Evolutionary conservation across 148 eudicot genomes (phyloP), one percentile per base, ranked within the genome.

Genomic region (Vaccinium vitisidaea): DNA sequence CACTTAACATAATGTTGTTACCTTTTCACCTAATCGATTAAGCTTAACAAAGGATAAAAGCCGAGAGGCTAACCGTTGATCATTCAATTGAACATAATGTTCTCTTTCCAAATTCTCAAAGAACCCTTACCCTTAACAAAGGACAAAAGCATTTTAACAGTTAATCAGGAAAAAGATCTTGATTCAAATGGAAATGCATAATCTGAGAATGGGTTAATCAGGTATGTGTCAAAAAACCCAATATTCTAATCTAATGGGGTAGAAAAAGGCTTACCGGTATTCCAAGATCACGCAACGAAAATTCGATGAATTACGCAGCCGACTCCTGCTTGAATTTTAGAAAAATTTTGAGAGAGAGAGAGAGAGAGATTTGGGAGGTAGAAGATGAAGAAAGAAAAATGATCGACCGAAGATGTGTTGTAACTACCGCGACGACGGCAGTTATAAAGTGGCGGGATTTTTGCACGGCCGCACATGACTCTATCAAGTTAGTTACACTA

Each of bases 221-320:
- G 6, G 6, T 5, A 43, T 0, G 6, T 0, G 48, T 11, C 10
- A 23, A 56, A 19, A 59, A 19, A 39, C 0, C n/a, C 5, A 80
- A 21, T 12, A 79, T 2, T 25, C 10, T 3, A 79, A 23, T n/a
- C n/a, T n/a, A n/a, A n/a, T n/a, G n/a, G n/a, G n/a, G n/a, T n/a
- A n/a, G 23, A 58, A 13, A n/a, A 80, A 43, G 73, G 49, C 74
- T 36, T 61, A 80, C 83, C 83, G 54, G 12, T 16, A 80, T 80
- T 59, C 21, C 54, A 6, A 36, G 73, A 80, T 80, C 11, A 30
- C n/a, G 32, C 32, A 46, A 61, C 1, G 73, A 58, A 43, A 43
- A 13, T 39, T 43, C 21, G 36, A 69, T 36, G 74, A 80, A 43
- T 80, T 18, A 59, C 11, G 46, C 23, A 1, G 36, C 83, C 12